phyloP scores from a whole-genome alignment of 1,284 basidiomycete genomes.

The Marasmius oreades region DNA sequence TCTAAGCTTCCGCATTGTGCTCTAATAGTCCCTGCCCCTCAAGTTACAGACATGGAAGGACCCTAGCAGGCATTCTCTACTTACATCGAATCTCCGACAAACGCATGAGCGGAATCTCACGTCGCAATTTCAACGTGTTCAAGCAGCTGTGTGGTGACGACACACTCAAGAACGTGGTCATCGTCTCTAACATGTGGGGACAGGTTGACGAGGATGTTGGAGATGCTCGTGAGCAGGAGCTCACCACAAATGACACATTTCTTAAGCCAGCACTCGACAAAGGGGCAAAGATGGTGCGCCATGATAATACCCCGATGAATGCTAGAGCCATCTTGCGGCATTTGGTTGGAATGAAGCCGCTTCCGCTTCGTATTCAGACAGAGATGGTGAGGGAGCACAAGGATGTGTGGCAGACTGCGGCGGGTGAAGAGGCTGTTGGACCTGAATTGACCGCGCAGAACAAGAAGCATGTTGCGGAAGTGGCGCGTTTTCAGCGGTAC shows the following conservation, averaged over 20 bases:
- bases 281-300: constrained; percentile 33
- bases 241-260: constrained; percentile 31
- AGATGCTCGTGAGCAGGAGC: constrained; percentile 32
- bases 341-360: constrained; percentile 28
- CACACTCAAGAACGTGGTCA: constrained; percentile 39
- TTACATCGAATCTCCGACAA: constrained; percentile 46
- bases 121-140: constrained; percentile 43
- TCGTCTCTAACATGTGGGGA: constrained; percentile 46
- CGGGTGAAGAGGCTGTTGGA: constrained; percentile 36
- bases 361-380: constrained; percentile 36
- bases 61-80: constrained; percentile 40
- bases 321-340: constrained; percentile 27
- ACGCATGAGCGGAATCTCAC: constrained; percentile 39
- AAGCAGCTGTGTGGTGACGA: constrained; percentile 41
- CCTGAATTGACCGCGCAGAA: constrained; percentile 34
- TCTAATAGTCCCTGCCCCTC: too few species aligned
- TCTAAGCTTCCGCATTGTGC: too few species aligned
- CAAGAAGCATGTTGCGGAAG: constrained; percentile 31
- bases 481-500: constrained; percentile 32
- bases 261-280: constrained; percentile 36
- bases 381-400: constrained; percentile 39
- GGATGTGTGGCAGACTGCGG: constrained; percentile 34
- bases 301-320: constrained; percentile 27
- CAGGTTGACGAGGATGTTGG: constrained; percentile 32
- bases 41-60: constrained; percentile 25